Conservation (phyloP, 2,329 filamentous ascomycete genomes). For the Penicillium sp. region DNA sequence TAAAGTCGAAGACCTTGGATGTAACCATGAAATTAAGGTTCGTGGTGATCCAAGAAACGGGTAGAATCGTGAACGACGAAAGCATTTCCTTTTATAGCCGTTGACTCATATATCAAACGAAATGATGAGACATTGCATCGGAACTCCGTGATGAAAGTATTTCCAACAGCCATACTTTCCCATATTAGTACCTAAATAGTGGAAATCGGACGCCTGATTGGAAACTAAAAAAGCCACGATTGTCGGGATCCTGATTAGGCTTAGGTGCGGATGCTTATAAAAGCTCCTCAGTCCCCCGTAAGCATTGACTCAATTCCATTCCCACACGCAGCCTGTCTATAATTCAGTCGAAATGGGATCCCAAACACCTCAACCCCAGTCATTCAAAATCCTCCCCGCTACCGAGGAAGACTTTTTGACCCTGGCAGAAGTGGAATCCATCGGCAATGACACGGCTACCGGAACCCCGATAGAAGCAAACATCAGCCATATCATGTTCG, state of each 20-base stretch:
- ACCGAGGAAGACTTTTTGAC: background rate
- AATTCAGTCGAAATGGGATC: background rate
- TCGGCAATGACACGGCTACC: background rate
- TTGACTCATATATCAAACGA: too few relatives aligned
- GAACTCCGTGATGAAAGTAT: too few relatives aligned
- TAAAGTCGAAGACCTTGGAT: too few relatives aligned
- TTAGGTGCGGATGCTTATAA: background rate
- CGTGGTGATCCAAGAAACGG: too few relatives aligned
- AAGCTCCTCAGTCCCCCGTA: background rate
- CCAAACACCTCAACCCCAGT: background rate
- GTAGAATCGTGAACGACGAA: too few relatives aligned
- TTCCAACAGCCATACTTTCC: too few relatives aligned
- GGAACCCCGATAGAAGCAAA: background rate
- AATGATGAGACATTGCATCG: too few relatives aligned
- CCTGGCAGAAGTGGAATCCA: background rate
- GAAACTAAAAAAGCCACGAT: background rate
- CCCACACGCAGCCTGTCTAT: background rate
- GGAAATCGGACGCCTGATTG: background rate
- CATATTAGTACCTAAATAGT: background rate
- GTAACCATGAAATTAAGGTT: too few relatives aligned
- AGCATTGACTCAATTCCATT: background rate
- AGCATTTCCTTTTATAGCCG: too few relatives aligned
- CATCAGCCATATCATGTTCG: background rate
- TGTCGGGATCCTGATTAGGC: background rate
- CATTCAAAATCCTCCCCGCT: conserved; percentile 1